Evolutionary conservation across 352 stramenopile species (phyloP).

Genomic region (Paralagenidium karlingii): DNA sequence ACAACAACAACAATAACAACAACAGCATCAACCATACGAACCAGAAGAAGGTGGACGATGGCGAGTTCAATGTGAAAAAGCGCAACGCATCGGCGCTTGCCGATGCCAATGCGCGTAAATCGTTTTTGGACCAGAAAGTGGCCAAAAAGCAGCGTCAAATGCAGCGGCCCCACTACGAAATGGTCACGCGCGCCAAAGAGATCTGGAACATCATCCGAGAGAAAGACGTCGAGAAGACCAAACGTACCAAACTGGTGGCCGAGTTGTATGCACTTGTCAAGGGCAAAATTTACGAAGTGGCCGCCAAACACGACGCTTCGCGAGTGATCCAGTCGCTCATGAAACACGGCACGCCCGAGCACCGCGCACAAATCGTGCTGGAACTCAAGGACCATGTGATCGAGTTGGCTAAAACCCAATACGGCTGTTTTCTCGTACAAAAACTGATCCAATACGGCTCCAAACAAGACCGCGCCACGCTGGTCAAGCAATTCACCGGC

Average conservation of each 20-base stretch:
- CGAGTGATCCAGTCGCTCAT: conserved; percentile 92
- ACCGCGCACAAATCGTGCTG: conserved; percentile 77
- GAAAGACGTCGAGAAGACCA: conserved; percentile 66
- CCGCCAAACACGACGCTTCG: conserved; percentile 92
- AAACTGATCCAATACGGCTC: conserved; percentile 95
- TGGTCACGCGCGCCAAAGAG: conserved; percentile 87
- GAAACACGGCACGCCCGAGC: conserved; percentile 85
- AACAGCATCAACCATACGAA: not conserved
- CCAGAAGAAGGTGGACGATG: not conserved
- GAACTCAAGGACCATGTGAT: conserved; percentile 90
- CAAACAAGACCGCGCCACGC: conserved; percentile 54
- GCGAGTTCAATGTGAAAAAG: no score
- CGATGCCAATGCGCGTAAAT: conserved; percentile 24
- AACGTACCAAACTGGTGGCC: conserved; percentile 76
- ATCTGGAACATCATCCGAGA: conserved; percentile 94
- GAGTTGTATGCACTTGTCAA: conserved; percentile 88
- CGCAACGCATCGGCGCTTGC: not conserved
- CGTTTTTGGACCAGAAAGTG: conserved; percentile 76
- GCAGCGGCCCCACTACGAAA: conserved; percentile 88
- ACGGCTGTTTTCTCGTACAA: conserved; percentile 94
- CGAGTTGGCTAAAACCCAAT: conserved; percentile 93
- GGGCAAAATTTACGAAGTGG: conserved; percentile 91
- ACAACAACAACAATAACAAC: no score
- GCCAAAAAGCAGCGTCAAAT: conserved; percentile 92
- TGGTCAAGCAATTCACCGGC: conserved; percentile 88